Percentiles rank a stretch among this genome's conserved stretches.
These are phyloP conservation scores for Magnusiomyces fungicola DNA, from an alignment of 1,139 yeast species.

Conservation along the genomic window DNA sequence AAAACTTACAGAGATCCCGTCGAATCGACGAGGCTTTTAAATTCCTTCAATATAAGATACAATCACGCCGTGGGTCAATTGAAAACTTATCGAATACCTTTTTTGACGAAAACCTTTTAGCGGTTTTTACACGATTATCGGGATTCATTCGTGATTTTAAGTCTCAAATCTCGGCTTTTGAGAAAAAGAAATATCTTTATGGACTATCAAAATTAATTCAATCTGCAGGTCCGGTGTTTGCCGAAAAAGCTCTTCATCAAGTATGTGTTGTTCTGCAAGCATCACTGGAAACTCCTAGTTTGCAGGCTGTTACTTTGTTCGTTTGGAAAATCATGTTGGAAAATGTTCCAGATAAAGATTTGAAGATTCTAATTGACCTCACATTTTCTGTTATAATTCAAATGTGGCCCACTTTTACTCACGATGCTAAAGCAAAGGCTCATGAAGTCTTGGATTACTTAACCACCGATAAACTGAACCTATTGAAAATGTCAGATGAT, in stretches of 20 bases:
- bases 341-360: constrained; percentile 39
- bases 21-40: neutral
- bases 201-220: constrained; percentile 66
- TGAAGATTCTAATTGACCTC: constrained; percentile 49
- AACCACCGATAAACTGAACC: constrained; percentile 16
- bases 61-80: neutral
- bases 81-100: constrained; percentile 42
- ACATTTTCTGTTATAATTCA: constrained; percentile 55
- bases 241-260: constrained; percentile 72
- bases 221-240: constrained; percentile 53
- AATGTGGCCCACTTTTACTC: constrained; percentile 43
- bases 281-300: constrained; percentile 55
- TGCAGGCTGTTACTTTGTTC: constrained; percentile 55
- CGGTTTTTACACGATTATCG: constrained; percentile 72
- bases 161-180: constrained; percentile 64
- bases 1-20: constrained; percentile 3
- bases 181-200: constrained; percentile 61
- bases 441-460: constrained; percentile 18
- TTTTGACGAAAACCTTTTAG: constrained; percentile 41
- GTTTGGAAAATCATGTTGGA: constrained; percentile 57
- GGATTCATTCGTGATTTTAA: constrained; percentile 68
- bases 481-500: constrained; percentile 14
- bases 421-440: constrained; percentile 20
- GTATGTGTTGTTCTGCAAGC: constrained; percentile 81
- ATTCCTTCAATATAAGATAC: neutral